Conservation (phyloP, 257 asterid genomes). For the Capsicum rhomboideum region DNA sequence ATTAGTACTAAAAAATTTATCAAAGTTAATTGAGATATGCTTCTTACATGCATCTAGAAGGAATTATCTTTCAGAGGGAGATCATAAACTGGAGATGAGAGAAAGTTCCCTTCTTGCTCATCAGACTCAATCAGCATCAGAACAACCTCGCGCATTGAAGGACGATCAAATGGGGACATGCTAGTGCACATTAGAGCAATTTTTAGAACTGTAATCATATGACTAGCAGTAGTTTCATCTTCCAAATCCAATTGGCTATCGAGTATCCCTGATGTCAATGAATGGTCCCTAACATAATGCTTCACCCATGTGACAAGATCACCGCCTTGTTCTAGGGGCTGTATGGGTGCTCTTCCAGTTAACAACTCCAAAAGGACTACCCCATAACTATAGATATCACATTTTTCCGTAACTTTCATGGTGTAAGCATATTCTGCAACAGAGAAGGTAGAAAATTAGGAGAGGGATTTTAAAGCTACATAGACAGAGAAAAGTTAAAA, state of each 20-base stretch:
- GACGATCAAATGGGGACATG: constrained; percentile 68
- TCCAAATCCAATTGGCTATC: constrained; percentile 51
- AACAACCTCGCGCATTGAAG: constrained; percentile 85
- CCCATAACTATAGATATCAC: constrained; percentile 84
- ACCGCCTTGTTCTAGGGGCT: constrained; percentile 82
- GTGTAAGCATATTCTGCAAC: constrained; percentile 83
- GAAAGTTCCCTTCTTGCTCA: constrained; percentile 40
- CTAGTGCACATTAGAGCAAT: constrained; percentile 78
- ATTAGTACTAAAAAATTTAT: constrained; percentile 20
- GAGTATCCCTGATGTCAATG: constrained; percentile 53
- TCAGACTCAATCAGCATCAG: constrained; percentile 71
- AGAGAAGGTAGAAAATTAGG: background rate
- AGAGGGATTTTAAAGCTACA: background rate
- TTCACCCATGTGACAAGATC: constrained; percentile 71
- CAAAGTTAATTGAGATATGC: constrained; percentile 9
- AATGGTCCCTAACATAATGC: constrained; percentile 44
- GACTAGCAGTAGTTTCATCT: constrained; percentile 40
- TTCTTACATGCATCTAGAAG: constrained; percentile 30
- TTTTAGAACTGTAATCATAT: constrained; percentile 68
- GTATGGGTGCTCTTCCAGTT: constrained; percentile 86
- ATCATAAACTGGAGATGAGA: constrained; percentile 44
- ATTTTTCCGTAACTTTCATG: constrained; percentile 88
- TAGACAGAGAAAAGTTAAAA: background rate
- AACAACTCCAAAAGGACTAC: constrained; percentile 81
- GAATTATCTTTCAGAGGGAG: constrained; percentile 28